These are phyloP conservation scores for Ilyonectria robusta DNA, from an alignment of 2,329 filamentous ascomycete genomes.

Conservation along the genomic window DNA sequence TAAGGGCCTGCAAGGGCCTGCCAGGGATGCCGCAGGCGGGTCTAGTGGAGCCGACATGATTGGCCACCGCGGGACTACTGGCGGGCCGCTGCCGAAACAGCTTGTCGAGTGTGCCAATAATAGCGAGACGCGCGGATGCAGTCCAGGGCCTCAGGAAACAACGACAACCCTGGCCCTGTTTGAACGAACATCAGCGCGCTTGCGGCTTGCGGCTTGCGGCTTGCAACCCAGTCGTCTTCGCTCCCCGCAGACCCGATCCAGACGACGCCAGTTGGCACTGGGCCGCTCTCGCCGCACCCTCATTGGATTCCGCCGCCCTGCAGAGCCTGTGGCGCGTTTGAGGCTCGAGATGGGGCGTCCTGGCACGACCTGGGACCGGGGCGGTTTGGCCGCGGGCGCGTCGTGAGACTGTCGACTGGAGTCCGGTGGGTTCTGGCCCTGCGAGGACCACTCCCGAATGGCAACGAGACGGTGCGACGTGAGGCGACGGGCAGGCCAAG, in stretches of 20 bases:
- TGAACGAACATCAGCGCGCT: slow-evolving; percentile 7
- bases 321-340: slow-evolving; percentile 17
- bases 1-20: background rate
- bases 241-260: background rate
- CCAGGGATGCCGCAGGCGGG: slow-evolving; percentile 35
- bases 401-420: slow-evolving; percentile 45
- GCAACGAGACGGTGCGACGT: slow-evolving; percentile 28
- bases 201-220: background rate
- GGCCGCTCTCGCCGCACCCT: background rate
- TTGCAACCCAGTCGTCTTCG: slow-evolving; percentile 2
- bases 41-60: slow-evolving; percentile 40
- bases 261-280: background rate
- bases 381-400: slow-evolving; percentile 41
- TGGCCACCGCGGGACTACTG: slow-evolving; percentile 30
- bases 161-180: background rate
- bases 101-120: slow-evolving; percentile 35
- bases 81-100: slow-evolving; percentile 38
- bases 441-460: slow-evolving; percentile 2
- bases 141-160: slow-evolving; percentile 36
- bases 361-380: background rate
- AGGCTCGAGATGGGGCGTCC: slow-evolving; percentile 7
- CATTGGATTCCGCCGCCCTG: background rate
- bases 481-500: slow-evolving; percentile 18
- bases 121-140: slow-evolving; percentile 38
- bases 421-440: slow-evolving; percentile 9